Evolutionary conservation across 2,329 filamentous ascomycete species (phyloP), one percentile per base, ranked within the genome.

Genomic region (Trichocomaceae sp.): DNA sequence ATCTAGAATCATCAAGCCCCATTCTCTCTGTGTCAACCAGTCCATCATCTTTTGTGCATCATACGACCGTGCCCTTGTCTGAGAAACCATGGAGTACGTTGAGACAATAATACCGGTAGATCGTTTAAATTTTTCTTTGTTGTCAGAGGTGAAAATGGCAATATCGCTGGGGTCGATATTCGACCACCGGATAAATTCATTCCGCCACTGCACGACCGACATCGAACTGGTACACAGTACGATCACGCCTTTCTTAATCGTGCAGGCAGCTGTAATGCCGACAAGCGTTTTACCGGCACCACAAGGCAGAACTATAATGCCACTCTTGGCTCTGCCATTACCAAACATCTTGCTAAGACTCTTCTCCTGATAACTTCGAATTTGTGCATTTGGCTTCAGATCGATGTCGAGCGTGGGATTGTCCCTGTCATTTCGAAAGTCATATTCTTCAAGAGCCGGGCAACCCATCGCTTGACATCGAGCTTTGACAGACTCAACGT

Each of bases 321-420:
- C 93, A 71, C 90, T 96, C 75, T 96, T 93, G 13, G 93, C 93
- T 72, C 93, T 86, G 49, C 92, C 92, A 67, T 99, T 99, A 67
- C 93, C 92, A 69, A 99, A 99, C 93, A 99, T 99, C 72, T 99
- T 99, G 75, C 89, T 95, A 9, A 99, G 77, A 61, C 90, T 95
- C 75, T 96, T 95, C 71, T 99, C 93, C 69, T 99, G 93, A 64
- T 99, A 99, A 76, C 82, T 85, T 68, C 92, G 85, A 68, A 97
- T 97, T 65, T 92, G 87, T 0, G 91, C 92, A 55, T 86, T 85
- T 0, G 92, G 91, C 63, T 88, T 88, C 48, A 97, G 77, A 69
- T 97, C 92, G 62, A 99, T 99, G 55, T 97, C 90, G 35, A 99
- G 77, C 50, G 89, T 96, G 0, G 92, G 83, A 65, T 97, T 99